These are phyloP conservation scores for Diplodia sapinea DNA, from an alignment of 2,329 filamentous ascomycete species.

Conservation along the genomic window DNA sequence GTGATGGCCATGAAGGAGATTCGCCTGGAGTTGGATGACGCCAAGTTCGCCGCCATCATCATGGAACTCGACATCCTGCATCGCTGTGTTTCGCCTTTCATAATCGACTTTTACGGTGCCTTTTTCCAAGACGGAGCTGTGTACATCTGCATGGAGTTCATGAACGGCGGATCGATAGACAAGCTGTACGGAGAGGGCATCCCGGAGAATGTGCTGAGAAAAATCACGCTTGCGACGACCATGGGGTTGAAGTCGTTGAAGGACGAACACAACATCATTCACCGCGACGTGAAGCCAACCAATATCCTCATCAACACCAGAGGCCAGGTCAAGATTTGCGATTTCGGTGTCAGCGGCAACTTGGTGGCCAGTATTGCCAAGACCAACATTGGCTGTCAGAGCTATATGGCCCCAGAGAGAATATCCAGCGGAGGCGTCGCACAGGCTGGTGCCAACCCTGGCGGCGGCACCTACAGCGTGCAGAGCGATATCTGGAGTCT, in stretches of 20 bases:
- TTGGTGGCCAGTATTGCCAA: constrained; percentile 96
- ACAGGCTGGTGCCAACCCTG: constrained; percentile 68
- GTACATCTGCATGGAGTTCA: constrained; percentile 99
- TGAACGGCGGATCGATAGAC: constrained; percentile 98
- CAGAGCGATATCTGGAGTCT: constrained; percentile 98
- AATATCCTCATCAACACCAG: constrained; percentile 91
- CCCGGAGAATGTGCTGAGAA: constrained; percentile 83
- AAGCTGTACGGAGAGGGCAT: constrained; percentile 92
- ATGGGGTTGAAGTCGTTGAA: constrained; percentile 93
- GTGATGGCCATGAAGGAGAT: constrained; percentile 99
- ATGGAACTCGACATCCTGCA: constrained; percentile 97
- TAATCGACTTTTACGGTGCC: constrained; percentile 98
- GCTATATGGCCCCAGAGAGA: constrained; percentile 97
- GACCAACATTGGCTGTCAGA: constrained; percentile 98
- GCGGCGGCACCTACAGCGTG: constrained; percentile 90
- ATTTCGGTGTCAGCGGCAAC: constrained; percentile 97
- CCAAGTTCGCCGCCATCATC: constrained; percentile 94
- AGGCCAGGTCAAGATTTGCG: constrained; percentile 96
- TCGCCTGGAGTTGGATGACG: constrained; percentile 90
- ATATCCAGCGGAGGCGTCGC: constrained; percentile 87
- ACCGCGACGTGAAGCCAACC: constrained; percentile 98
- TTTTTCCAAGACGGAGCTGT: constrained; percentile 99
- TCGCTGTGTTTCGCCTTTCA: constrained; percentile 91
- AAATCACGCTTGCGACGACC: constrained; percentile 87
- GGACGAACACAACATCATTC: constrained; percentile 98